phyloP scores from a whole-genome alignment of 768 basidiomycete genomes.

The Lactarius vividus region DNA sequence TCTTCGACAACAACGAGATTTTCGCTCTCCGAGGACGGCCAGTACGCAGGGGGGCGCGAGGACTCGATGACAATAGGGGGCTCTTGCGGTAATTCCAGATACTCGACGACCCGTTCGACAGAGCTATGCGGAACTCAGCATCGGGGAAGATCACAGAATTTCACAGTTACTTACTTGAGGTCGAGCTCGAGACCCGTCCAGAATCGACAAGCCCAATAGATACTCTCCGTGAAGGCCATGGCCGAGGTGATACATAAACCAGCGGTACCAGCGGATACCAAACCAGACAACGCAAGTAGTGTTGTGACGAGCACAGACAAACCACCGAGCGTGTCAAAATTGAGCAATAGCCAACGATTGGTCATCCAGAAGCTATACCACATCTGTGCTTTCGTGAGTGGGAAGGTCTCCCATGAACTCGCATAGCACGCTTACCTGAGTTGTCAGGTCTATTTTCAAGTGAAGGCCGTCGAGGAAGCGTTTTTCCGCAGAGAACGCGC shows the following conservation, averaged over 20 bases:
- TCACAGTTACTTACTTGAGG: constrained; percentile 54
- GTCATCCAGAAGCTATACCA: constrained; percentile 91
- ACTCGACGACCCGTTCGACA: constrained; percentile 89
- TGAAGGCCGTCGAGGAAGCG: constrained; percentile 76
- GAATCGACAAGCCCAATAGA: constrained; percentile 51
- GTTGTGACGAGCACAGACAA: constrained; percentile 72
- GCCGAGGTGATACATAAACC: constrained; percentile 76
- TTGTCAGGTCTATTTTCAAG: constrained; percentile 72
- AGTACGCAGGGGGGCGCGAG: constrained; percentile 82
- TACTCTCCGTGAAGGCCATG: constrained; percentile 53
- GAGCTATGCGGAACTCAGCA: constrained; percentile 46
- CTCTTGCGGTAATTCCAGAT: constrained; percentile 86
- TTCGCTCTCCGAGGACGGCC: constrained; percentile 75
- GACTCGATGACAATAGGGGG: constrained; percentile 73
- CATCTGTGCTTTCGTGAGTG: constrained; percentile 45
- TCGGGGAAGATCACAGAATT: constrained; percentile 15
- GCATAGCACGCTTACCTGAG: constrained; percentile 46
- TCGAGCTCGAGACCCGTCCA: constrained; percentile 65
- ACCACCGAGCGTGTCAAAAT: constrained; percentile 78
- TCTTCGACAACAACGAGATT: constrained; percentile 68
- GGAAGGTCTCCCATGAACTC: background rate
- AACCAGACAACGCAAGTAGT: constrained; percentile 67
- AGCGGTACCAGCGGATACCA: constrained; percentile 57
- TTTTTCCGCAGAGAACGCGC: constrained; percentile 83
- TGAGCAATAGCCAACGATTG: constrained; percentile 79